phyloP scores from a whole-genome alignment of 345 rosid species.

The Pistacia atlantica region DNA sequence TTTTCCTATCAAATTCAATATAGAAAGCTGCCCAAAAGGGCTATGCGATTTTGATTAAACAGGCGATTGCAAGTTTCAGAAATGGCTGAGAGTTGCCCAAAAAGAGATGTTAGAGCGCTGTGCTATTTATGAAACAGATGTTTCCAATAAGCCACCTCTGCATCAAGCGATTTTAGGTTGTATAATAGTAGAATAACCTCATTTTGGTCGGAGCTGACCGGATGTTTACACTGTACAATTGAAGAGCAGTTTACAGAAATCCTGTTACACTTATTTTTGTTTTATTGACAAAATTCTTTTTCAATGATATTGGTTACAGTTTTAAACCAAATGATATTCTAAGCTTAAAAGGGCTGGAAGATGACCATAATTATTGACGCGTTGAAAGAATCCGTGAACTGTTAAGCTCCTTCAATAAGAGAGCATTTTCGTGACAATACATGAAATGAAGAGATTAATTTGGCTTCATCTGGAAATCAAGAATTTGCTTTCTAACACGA shows the following conservation, averaged over 20 bases:
- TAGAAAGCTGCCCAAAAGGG: neutral
- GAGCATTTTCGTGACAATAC: neutral
- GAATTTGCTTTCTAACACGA: neutral
- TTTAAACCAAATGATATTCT: no score
- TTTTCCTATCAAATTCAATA: neutral
- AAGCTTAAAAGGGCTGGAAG: no score
- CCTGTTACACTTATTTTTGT: neutral
- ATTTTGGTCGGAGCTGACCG: neutral
- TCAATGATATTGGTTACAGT: no score
- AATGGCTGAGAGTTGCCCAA: neutral
- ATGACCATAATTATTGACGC: neutral
- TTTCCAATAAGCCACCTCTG: neutral
- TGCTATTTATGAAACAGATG: neutral
- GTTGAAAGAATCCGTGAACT: neutral
- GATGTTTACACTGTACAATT: neutral
- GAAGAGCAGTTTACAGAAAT: neutral
- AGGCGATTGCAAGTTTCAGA: neutral
- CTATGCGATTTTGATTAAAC: neutral
- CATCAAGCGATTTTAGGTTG: neutral
- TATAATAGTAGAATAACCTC: neutral
- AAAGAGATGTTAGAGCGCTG: neutral
- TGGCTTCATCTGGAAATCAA: neutral
- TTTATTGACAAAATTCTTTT: neutral
- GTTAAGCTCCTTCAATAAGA: neutral
- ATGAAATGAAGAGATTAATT: neutral